Base-by-base conservation (phyloP, 441 rosid genomes). In the Manihot esculenta region DNA sequence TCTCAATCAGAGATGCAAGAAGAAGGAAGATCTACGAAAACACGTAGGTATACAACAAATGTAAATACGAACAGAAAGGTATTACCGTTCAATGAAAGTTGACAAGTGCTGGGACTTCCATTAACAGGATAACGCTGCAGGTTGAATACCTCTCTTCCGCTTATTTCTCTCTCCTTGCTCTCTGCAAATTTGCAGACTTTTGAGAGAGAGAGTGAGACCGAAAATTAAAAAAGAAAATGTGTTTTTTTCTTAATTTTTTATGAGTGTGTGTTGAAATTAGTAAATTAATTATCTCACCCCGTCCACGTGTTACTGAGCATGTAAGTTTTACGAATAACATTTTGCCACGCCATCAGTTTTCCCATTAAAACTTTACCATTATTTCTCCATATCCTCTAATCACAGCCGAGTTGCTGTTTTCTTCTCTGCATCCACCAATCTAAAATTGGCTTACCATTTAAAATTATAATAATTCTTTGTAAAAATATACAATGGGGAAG, bases 101-200 rank as follows among this genome's bases (percentile, higher is more conserved):
- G 12, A 7, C 0, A 54, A 38, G 62, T 21, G 8, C 10, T 23
- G 41, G 4, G 53, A 18, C 60, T 66, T 27, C 18, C 70, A 53
- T 54, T 21, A 13, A 35, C 48, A 14, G 10, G 20, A 50, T 15
- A 1, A 20, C 5, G 45, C 1, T n/a, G 20, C 10, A 17, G 15
- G 10, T 0, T 61, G 23, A 5, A 57, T 57, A 17, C 7, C n/a
- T 24, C 42, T 51, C n/a, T 66, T 2, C 47, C 58, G 18, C 6
- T 53, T 3, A 38, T 38, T 38, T n/a, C 13, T 54, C 23, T 44
- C 23, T 27, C 61, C 20, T 54, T 12, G 12, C 35, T 44, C 62
- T 35, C 70, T 67, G 70, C 60, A 54, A 67, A 54, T 53, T 66
- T 38, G 70, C 61, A 41, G 49, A 38, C 42, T 38, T 38, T 35